These are phyloP conservation scores for Calycina herbarum DNA, from an alignment of 2,329 filamentous ascomycete species.

Conservation along the genomic window DNA sequence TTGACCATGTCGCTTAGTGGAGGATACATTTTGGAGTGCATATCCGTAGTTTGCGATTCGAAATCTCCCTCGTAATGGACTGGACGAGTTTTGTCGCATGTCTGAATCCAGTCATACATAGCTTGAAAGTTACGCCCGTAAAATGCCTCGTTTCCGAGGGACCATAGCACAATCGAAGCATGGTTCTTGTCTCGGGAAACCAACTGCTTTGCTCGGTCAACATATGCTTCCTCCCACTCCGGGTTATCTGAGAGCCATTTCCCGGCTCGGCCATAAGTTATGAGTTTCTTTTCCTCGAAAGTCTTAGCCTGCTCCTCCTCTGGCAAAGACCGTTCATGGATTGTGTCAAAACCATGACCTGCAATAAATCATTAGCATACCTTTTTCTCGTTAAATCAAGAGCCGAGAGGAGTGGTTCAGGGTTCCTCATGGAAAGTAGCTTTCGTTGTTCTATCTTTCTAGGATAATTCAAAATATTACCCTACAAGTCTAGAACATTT, in stretches of 20 bases:
- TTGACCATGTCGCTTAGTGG: slow-evolving; percentile 44
- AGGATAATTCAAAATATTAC: no score
- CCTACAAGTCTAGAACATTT: no score
- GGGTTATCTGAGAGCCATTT: slow-evolving; percentile 62
- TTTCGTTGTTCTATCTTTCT: no score
- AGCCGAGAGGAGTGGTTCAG: no score
- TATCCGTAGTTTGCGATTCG: slow-evolving; percentile 51
- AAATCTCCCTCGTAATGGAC: slow-evolving; percentile 59
- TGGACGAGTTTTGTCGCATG: slow-evolving; percentile 49
- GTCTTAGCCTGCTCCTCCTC: slow-evolving; percentile 54
- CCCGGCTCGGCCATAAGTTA: slow-evolving; percentile 54
- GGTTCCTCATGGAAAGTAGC: no score
- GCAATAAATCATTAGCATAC: no score
- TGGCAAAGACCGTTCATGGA: slow-evolving; percentile 44
- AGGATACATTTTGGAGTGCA: slow-evolving; percentile 59
- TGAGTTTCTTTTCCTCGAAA: slow-evolving; percentile 61
- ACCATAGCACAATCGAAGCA: slow-evolving; percentile 71
- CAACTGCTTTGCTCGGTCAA: slow-evolving; percentile 65
- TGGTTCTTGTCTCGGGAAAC: slow-evolving; percentile 71
- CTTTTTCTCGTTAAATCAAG: no score
- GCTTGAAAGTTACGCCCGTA: slow-evolving; percentile 67
- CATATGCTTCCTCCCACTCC: slow-evolving; percentile 61
- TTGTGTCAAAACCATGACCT: slow-evolving; percentile 45
- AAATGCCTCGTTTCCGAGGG: slow-evolving; percentile 71
- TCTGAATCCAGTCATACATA: slow-evolving; percentile 61